A percentile compares a stretch with the other conserved stretches of the same genome.
Conservation (phyloP, 768 basidiomycete genomes). For the Lyophyllum shimeji region DNA sequence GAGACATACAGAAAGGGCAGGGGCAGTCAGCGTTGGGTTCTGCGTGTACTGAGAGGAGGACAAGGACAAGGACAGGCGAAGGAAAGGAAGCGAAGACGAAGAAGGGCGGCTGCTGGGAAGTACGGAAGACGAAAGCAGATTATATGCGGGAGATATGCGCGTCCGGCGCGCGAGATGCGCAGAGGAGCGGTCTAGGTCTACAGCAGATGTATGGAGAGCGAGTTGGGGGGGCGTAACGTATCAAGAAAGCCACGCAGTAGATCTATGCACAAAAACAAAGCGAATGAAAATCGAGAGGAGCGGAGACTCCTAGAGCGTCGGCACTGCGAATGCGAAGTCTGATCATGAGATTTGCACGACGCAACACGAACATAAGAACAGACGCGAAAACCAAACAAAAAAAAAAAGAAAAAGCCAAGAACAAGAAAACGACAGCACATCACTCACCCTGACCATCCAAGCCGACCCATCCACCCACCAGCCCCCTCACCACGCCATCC, state of each 20-base stretch:
- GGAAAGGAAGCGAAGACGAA: slow-evolving; percentile 4
- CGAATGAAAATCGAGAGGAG: neutral
- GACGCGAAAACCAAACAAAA: slow-evolving; percentile 2
- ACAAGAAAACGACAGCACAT: neutral
- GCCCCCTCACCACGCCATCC: slow-evolving; percentile 77
- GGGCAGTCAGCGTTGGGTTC: slow-evolving; percentile 5
- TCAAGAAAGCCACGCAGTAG: neutral
- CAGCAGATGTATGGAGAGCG: neutral
- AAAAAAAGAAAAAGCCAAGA: slow-evolving; percentile 1
- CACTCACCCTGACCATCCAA: slow-evolving; percentile 43
- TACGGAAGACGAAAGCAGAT: neutral
- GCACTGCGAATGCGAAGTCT: too few species aligned
- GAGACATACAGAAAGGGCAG: neutral
- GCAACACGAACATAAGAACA: too few species aligned
- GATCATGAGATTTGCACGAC: too few species aligned
- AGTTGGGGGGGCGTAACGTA: neutral
- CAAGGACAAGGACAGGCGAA: too few species aligned
- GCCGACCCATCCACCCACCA: slow-evolving; percentile 81
- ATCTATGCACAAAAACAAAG: neutral
- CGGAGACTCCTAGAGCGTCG: too few species aligned
- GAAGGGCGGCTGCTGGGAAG: neutral
- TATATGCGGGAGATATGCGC: neutral
- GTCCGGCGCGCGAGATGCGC: neutral
- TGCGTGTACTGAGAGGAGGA: too few species aligned
- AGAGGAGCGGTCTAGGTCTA: neutral